Evolutionary conservation across 2,329 filamentous ascomycete genomes (phyloP).

Genomic region (Hymenoscyphus scutula): DNA sequence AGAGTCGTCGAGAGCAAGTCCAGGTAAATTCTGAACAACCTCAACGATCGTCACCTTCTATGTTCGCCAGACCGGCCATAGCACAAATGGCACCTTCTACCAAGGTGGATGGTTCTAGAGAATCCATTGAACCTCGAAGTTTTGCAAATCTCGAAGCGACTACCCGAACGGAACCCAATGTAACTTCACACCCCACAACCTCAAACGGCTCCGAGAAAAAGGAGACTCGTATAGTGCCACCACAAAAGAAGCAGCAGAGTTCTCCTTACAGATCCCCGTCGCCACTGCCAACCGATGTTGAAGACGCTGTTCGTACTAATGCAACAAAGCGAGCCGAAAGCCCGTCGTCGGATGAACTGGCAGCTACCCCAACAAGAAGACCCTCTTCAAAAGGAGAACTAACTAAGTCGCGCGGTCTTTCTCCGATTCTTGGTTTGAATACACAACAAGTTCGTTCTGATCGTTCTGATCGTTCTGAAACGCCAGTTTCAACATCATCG

Average conservation of each 20-base stretch:
- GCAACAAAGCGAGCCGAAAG: conserved; percentile 1
- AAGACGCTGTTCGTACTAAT: not conserved
- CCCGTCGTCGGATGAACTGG: not conserved
- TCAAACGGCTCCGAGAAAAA: not conserved
- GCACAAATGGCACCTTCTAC: not conserved
- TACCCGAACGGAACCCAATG: not conserved
- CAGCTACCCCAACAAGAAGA: not conserved
- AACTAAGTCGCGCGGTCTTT: not conserved
- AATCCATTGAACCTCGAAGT: not conserved
- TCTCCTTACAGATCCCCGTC: conserved; percentile 4
- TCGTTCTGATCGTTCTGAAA: not conserved
- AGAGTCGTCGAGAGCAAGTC: not conserved
- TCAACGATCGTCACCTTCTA: not conserved
- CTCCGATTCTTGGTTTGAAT: not conserved
- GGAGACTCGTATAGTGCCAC: not conserved
- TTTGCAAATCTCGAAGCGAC: not conserved
- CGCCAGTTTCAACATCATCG: not conserved
- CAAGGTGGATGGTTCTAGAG: not conserved
- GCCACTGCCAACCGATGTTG: not conserved
- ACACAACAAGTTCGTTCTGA: not conserved
- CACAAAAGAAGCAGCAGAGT: not conserved
- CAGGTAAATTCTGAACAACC: not conserved
- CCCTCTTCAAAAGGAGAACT: not conserved
- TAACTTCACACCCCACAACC: not conserved
- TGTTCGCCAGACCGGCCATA: not conserved